These are phyloP conservation scores for Aquilaria malaccensis DNA, from an alignment of 345 rosid genomes.

Conservation along the genomic window DNA sequence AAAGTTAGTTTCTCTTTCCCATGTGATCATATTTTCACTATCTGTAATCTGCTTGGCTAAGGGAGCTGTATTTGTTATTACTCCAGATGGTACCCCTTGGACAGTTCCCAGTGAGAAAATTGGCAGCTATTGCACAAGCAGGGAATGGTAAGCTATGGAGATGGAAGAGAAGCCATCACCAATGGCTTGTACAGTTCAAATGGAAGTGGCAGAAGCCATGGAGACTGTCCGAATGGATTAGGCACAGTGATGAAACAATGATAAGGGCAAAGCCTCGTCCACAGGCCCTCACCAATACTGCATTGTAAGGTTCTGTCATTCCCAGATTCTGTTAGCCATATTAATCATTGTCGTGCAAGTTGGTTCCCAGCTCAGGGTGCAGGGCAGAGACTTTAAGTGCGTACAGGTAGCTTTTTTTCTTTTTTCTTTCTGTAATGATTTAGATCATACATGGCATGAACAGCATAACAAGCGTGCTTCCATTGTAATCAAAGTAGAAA, in stretches of 20 bases:
- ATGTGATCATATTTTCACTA: neutral
- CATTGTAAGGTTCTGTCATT: slow-evolving; percentile 20
- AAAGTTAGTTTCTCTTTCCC: slow-evolving; percentile 38
- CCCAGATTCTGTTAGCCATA: slow-evolving; percentile 14
- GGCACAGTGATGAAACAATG: slow-evolving; percentile 79
- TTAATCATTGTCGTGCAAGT: slow-evolving; percentile 23
- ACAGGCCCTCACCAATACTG: slow-evolving; percentile 32
- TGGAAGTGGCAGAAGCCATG: slow-evolving; percentile 99
- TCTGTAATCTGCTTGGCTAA: slow-evolving; percentile 12
- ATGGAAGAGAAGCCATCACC: slow-evolving; percentile 99
- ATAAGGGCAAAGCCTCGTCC: slow-evolving; percentile 61
- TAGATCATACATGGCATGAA: too few species aligned
- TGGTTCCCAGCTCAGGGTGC: slow-evolving; percentile 16
- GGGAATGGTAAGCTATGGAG: slow-evolving; percentile 88
- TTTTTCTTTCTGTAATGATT: too few species aligned
- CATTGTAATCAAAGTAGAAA: too few species aligned
- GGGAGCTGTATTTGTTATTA: slow-evolving; percentile 6
- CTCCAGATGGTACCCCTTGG: slow-evolving; percentile 90
- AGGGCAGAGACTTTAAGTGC: slow-evolving; percentile 18
- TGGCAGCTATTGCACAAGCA: slow-evolving; percentile 52
- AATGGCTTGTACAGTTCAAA: slow-evolving; percentile 94
- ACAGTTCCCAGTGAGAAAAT: slow-evolving; percentile 63
- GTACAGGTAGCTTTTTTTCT: slow-evolving; percentile 33
- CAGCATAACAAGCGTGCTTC: too few species aligned
- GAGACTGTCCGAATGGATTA: slow-evolving; percentile 92